phyloP scores from a whole-genome alignment of 768 basidiomycete species.

The Rubroboletus satanas region DNA sequence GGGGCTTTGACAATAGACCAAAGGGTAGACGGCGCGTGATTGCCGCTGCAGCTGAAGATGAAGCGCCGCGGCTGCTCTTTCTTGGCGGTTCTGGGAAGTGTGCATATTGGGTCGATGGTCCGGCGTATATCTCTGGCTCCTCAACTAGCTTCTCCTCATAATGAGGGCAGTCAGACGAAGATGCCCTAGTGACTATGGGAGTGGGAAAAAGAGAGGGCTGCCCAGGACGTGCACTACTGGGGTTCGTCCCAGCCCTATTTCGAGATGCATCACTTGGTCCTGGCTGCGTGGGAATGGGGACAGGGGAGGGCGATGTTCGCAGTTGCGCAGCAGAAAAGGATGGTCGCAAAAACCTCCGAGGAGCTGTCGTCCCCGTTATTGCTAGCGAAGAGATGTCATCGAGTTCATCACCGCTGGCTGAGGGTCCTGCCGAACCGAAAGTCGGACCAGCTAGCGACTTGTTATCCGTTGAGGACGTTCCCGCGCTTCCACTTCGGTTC shows the following conservation, averaged over 20 bases:
- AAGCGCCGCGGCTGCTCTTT: conserved; percentile 37
- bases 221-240: conserved; percentile 44
- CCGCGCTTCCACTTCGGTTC: conserved; percentile 78
- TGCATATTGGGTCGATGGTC: conserved; percentile 68
- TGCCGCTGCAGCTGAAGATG: conserved; percentile 46
- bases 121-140: conserved; percentile 52
- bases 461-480: conserved; percentile 68
- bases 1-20: conserved; percentile 58
- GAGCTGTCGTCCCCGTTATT: conserved; percentile 52
- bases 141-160: conserved; percentile 38
- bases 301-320: conserved; percentile 45
- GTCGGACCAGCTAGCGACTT: conserved; percentile 54
- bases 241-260: conserved; percentile 66
- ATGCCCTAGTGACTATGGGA: conserved; percentile 47
- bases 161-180: conserved; percentile 50
- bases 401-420: conserved; percentile 54
- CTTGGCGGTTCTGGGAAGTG: conserved; percentile 66
- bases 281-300: conserved; percentile 31
- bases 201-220: conserved; percentile 38
- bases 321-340: conserved; percentile 79
- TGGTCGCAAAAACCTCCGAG: conserved; percentile 58
- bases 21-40: conserved; percentile 60
- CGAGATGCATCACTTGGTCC: conserved; percentile 45
- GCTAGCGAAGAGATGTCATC: conserved; percentile 44
- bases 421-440: conserved; percentile 47